phyloP scores from a whole-genome alignment of 495 filamentous ascomycete genomes.

The Thermochaetoides thermophila region DNA sequence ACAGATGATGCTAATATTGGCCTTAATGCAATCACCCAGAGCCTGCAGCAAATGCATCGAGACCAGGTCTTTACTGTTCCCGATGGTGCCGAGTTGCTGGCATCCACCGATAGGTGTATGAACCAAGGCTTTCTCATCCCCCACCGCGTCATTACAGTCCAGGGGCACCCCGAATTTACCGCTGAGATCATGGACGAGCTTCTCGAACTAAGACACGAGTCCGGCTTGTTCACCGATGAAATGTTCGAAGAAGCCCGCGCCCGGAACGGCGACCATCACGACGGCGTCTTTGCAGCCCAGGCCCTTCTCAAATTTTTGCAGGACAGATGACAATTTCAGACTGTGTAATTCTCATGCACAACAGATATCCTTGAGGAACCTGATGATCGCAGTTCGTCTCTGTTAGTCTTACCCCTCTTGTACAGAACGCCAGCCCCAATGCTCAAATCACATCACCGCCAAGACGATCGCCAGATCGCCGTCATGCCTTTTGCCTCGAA shows the following conservation, averaged over 20 bases:
- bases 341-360: too few species aligned
- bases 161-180: conserved; percentile 87
- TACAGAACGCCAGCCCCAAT: background rate
- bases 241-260: conserved; percentile 49
- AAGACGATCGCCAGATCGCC: conserved; percentile 1
- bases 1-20: background rate
- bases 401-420: background rate
- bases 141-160: conserved; percentile 55
- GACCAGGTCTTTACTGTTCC: conserved; percentile 63
- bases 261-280: conserved; percentile 51
- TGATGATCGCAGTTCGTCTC: too few species aligned
- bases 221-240: conserved; percentile 51
- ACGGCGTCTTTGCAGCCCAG: conserved; percentile 54
- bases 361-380: too few species aligned
- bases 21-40: background rate
- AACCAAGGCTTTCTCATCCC: conserved; percentile 73
- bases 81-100: conserved; percentile 44
- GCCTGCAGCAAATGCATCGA: conserved; percentile 75
- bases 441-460: background rate
- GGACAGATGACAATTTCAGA: too few species aligned
- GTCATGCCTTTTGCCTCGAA: too few species aligned
- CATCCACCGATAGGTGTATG: conserved; percentile 47
- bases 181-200: conserved; percentile 59
- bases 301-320: conserved; percentile 64
- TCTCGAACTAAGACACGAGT: conserved; percentile 39